Conservation (phyloP, 345 rosid genomes). For the Lepidium africanum region DNA sequence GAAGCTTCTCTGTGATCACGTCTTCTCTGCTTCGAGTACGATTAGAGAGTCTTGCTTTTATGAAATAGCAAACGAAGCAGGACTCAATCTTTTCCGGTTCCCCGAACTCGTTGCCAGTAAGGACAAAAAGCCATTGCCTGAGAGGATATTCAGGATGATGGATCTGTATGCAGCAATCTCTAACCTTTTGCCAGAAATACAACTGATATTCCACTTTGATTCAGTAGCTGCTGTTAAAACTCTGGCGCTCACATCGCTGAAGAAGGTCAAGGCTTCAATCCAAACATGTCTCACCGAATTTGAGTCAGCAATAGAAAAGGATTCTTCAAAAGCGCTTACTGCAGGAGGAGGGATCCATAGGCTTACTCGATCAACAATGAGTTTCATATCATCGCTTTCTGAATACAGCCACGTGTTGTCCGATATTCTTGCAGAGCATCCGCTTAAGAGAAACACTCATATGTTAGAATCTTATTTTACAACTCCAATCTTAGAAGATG, state of each 20-base stretch:
- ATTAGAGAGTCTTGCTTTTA: conserved; percentile 59
- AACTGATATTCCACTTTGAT: conserved; percentile 48
- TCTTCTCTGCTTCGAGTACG: conserved; percentile 43
- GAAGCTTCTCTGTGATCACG: conserved; percentile 56
- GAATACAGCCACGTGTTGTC: conserved; percentile 44
- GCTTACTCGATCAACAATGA: conserved; percentile 53
- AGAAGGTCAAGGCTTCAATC: conserved; percentile 42
- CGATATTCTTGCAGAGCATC: conserved; percentile 44
- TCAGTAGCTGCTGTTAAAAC: conserved; percentile 40
- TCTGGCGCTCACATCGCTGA: conserved; percentile 44
- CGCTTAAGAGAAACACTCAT: conserved; percentile 25
- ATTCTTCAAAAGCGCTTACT: conserved; percentile 33
- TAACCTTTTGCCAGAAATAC: conserved; percentile 58
- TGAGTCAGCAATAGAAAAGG: conserved; percentile 42
- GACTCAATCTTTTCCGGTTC: conserved; percentile 47
- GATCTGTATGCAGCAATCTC: conserved; percentile 55
- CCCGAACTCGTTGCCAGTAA: conserved; percentile 49
- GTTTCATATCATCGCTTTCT: conserved; percentile 45
- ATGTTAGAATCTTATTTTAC: conserved; percentile 51
- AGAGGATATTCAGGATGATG: conserved; percentile 49
- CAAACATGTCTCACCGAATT: conserved; percentile 34
- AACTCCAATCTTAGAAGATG: conserved; percentile 31
- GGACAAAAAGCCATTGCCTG: conserved; percentile 35
- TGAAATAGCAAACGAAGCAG: conserved; percentile 56
- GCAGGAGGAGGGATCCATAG: conserved; percentile 69